Base-by-base conservation (phyloP, 108 stramenopile genomes). In the Nitzschia inconspicua region DNA sequence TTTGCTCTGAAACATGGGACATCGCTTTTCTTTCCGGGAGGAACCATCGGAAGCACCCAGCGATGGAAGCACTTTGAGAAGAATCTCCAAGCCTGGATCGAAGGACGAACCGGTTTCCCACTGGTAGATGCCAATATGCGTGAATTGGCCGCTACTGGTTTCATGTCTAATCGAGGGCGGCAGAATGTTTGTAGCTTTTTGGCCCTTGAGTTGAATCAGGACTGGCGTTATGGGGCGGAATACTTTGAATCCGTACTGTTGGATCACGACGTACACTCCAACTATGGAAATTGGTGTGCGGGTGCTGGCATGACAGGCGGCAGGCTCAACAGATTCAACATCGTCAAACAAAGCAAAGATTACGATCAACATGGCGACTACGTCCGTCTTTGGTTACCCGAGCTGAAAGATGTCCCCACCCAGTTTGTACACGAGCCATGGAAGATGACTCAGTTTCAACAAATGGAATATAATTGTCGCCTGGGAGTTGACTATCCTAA, bases 71-170 rank as follows among this genome's bases (percentile, higher is more conserved):
- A 84, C 68, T 79, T 77, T 57, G 47, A 69, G 2, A 76, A 75
- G 42, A 81, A 72, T 44, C 57, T 88, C 7, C 69, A 74, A 35
- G 81, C 82, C 2, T 95, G 80, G 82, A 82, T 72, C 50, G 88
- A 79, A 60, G 98, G 98, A 34, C 81, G 66, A 76, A 86, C 80
- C 58, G 98, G 83, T 3, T 93, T 82, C 65, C 99, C 99, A 2
- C 55, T 98, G 47, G 92, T 93, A 1, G 98, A 99, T 72, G 98
- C 96, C 62, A 97, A 98, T 72, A 99, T 98, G 98, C 76, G 98
- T 18, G 98, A 99, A 79, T 73, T 99, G 5, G 66, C 62, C 7
- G 88, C 87, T 0, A 96, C 95, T 3, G 98, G 98, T 0, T 99
- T 96, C 80, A 97, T 97, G 97, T 86, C 84, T 24, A 99, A 99